Conservation (phyloP, 2,329 filamentous ascomycete genomes). For the Xylariaceae sp. region DNA sequence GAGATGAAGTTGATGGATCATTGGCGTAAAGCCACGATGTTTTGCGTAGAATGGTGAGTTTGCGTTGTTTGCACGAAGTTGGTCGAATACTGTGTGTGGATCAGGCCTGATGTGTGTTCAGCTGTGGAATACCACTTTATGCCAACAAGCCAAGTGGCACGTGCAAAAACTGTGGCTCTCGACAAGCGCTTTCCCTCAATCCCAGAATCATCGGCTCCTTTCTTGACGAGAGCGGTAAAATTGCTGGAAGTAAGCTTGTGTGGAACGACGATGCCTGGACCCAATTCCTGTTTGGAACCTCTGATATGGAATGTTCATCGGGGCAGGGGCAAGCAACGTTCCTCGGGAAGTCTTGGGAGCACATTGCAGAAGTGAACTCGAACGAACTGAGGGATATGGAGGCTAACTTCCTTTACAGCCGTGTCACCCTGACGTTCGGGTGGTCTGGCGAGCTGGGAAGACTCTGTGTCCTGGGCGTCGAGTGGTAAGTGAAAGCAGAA, state of each 20-base stretch:
- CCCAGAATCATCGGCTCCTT: conserved; percentile 36
- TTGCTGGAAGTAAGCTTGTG: conserved; percentile 46
- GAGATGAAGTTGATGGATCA: conserved; percentile 29
- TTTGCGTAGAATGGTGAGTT: conserved; percentile 38
- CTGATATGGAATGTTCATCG: background rate
- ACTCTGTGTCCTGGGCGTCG: conserved; percentile 38
- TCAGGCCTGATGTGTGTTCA: conserved; percentile 18
- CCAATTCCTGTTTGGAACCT: conserved; percentile 29
- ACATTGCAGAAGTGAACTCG: conserved; percentile 33
- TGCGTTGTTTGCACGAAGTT: too few relatives aligned
- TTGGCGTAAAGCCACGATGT: conserved; percentile 32
- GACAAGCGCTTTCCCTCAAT: conserved; percentile 33
- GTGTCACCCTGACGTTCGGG: conserved; percentile 51
- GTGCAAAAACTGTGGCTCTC: conserved; percentile 35
- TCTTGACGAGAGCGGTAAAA: conserved; percentile 50
- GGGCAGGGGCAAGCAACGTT: conserved; percentile 30
- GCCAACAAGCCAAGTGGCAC: conserved; percentile 38
- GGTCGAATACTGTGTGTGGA: background rate
- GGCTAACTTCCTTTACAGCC: conserved; percentile 44
- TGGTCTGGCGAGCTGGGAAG: conserved; percentile 39
- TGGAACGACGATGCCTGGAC: conserved; percentile 49
- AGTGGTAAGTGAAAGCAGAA: too few relatives aligned
- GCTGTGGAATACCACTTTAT: conserved; percentile 50
- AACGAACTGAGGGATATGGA: conserved; percentile 45
- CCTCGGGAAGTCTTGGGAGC: conserved; percentile 38